A percentile compares a stretch with the other conserved stretches of the same genome.
Conservation (phyloP, 1,284 basidiomycete genomes). For the Cutaneotrichosporon daszewskae region DNA sequence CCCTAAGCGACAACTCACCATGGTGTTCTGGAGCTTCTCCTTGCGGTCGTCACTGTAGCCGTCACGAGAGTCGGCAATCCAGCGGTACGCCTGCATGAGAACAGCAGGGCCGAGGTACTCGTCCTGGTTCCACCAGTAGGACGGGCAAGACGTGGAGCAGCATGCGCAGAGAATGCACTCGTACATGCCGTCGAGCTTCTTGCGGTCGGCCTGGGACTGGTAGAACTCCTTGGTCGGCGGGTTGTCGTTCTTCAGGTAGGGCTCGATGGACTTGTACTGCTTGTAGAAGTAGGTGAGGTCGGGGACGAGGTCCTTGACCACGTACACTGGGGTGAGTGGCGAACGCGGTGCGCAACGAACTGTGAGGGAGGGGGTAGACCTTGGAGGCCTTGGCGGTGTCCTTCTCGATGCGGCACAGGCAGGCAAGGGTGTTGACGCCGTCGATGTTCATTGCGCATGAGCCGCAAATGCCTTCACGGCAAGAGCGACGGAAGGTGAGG, state of each 20-base stretch:
- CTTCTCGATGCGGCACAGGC: slow-evolving; percentile 90
- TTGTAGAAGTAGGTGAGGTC: slow-evolving; percentile 61
- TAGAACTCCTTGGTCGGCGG: slow-evolving; percentile 72
- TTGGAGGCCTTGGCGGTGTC: slow-evolving; percentile 67
- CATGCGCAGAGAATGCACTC: slow-evolving; percentile 74
- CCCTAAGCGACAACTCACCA: too few species aligned
- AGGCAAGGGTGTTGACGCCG: slow-evolving; percentile 95
- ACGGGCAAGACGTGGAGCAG: slow-evolving; percentile 91
- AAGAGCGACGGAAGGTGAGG: slow-evolving; percentile 91
- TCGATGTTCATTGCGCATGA: slow-evolving; percentile 99
- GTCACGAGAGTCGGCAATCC: slow-evolving; percentile 97
- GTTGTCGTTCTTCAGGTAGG: slow-evolving; percentile 87
- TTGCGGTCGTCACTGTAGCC: slow-evolving; percentile 72
- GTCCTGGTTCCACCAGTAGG: slow-evolving; percentile 99
- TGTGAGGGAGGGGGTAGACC: slow-evolving; percentile 98
- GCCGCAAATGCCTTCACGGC: slow-evolving; percentile 96
- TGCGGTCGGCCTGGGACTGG: slow-evolving; percentile 85
- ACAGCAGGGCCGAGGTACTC: slow-evolving; percentile 96
- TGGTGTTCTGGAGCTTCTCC: slow-evolving; percentile 88
- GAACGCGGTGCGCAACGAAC: slow-evolving; percentile 54
- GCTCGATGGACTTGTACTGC: slow-evolving; percentile 99
- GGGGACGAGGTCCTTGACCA: slow-evolving; percentile 96
- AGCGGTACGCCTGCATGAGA: slow-evolving; percentile 90
- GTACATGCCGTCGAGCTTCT: slow-evolving; percentile 95
- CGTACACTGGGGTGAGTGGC: slow-evolving; percentile 66